Evolutionary conservation across 139 green algal genomes (phyloP), one percentile per base, ranked within the genome.

Genomic region (Chlorella sp.): DNA sequence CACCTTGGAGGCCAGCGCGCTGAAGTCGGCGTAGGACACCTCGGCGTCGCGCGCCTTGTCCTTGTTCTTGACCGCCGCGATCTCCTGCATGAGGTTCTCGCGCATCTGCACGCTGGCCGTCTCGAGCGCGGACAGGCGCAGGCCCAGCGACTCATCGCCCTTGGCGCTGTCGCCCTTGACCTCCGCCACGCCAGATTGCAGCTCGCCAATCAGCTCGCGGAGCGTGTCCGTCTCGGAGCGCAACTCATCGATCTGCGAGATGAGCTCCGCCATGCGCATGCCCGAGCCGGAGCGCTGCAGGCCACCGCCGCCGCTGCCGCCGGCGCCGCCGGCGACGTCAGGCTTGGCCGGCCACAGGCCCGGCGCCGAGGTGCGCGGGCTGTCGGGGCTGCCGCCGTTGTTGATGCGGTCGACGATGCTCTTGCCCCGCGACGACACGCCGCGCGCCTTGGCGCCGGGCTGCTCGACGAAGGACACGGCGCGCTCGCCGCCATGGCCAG

Each of bases 1-100:
- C 68, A 81, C 67, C 35, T 65, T 33, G 30, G 51, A 70, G 27
- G 35, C 31, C 23, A 84, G 60, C 10, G 65, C 33, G 17, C n/a
- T 76, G 23, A 84, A 69, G 71, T 81, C 79, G 1, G 79, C 79
- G 49, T 77, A 84, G 30, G 69, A 73, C 1, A 84, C 74, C 49
- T 84, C 79, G 5, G 62, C 26, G 5, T 77, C 62, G 34, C 71
- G 62, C 22, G 71, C 49, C 29, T 31, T 31, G 26, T 70, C 35
- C 60, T 70, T 67, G 55, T 33, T 32, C 61, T 29, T n/a, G 31
- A 69, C 63, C 63, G 31, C 32, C 5, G 32, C 20, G 4, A 69
- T 29, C 31, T 69, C 63, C 2, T 2, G 2, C 63, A 69, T 49
- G 23, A 69, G 31, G 31, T 69, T 49, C 63, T 69, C 63, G 10